Conservation (phyloP, 345 rosid genomes). For the Microcos paniculata region DNA sequence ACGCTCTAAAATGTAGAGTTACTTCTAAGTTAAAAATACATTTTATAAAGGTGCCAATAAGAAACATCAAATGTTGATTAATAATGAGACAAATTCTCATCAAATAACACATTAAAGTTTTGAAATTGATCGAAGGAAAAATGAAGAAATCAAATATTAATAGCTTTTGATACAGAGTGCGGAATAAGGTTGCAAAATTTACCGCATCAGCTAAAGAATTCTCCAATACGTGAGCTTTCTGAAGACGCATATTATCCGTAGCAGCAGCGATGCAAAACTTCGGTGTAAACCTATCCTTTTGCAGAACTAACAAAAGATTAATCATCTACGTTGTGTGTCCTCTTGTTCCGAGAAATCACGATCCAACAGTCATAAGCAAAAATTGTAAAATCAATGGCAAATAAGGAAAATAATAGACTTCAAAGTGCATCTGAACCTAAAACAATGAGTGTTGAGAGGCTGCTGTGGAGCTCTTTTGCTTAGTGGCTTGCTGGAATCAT, state of each 20-base stretch:
- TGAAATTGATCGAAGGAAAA: background rate
- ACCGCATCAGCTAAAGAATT: slow-evolving; percentile 50
- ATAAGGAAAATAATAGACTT: background rate
- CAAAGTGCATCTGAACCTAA: slow-evolving; percentile 57
- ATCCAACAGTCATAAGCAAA: background rate
- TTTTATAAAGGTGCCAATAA: background rate
- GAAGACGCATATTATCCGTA: slow-evolving; percentile 93
- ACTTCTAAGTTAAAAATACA: too few species aligned
- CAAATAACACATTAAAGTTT: background rate
- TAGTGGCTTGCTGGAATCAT: slow-evolving; percentile 52
- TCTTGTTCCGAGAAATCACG: slow-evolving; percentile 37
- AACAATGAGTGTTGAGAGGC: slow-evolving; percentile 51
- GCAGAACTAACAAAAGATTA: slow-evolving; percentile 63
- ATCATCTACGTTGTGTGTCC: slow-evolving; percentile 99
- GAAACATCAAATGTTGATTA: background rate
- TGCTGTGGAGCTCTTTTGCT: slow-evolving; percentile 30
- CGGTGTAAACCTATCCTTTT: slow-evolving; percentile 57
- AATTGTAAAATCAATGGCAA: background rate
- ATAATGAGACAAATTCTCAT: background rate
- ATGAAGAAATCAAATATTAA: background rate
- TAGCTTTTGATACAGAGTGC: background rate
- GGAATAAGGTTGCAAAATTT: background rate
- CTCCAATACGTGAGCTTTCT: slow-evolving; percentile 78
- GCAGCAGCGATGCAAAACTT: slow-evolving; percentile 85
- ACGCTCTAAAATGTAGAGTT: background rate